A percentile compares a stretch with the other conserved stretches of the same genome.
These are phyloP conservation scores for Blastobotrys malaysiensis DNA, from an alignment of 1,139 yeast species.

Conservation along the genomic window DNA sequence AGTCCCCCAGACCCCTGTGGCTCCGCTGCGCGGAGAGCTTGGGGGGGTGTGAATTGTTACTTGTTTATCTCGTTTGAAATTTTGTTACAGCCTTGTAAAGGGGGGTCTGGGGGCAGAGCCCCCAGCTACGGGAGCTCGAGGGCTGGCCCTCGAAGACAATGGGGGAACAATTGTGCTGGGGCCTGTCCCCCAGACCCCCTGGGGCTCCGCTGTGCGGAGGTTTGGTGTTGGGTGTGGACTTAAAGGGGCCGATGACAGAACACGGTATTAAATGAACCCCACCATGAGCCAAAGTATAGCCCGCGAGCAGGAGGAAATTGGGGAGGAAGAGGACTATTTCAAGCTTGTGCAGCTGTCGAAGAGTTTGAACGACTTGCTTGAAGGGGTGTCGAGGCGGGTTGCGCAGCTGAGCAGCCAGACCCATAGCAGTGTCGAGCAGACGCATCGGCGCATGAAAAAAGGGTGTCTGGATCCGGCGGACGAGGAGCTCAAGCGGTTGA, in stretches of 20 bases:
- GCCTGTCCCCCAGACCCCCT: background rate
- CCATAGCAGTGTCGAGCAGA: slow-evolving; percentile 20
- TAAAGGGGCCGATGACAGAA: background rate
- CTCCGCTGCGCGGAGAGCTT: no score
- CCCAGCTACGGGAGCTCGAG: no score
- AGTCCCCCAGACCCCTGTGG: no score
- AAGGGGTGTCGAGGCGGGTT: slow-evolving; percentile 20
- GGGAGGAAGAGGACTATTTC: slow-evolving; percentile 5
- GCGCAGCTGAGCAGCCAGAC: slow-evolving; percentile 23
- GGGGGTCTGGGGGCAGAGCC: no score
- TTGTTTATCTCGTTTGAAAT: no score
- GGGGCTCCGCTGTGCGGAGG: background rate
- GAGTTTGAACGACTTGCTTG: slow-evolving; percentile 10
- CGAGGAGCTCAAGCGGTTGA: slow-evolving; percentile 42
- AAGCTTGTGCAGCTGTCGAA: slow-evolving; percentile 7
- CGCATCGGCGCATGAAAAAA: slow-evolving; percentile 16
- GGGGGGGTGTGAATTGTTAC: no score
- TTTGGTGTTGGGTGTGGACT: background rate
- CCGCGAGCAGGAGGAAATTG: background rate
- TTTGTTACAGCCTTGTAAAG: no score
- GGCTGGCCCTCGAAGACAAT: no score
- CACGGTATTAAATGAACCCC: background rate
- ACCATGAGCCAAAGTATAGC: background rate
- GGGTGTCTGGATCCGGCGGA: slow-evolving; percentile 31
- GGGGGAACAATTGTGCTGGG: background rate